Percentiles rank a stretch among this genome's conserved stretches.
Conservation (phyloP, 257 asterid species). For the Fraxinus quadrangulata region DNA sequence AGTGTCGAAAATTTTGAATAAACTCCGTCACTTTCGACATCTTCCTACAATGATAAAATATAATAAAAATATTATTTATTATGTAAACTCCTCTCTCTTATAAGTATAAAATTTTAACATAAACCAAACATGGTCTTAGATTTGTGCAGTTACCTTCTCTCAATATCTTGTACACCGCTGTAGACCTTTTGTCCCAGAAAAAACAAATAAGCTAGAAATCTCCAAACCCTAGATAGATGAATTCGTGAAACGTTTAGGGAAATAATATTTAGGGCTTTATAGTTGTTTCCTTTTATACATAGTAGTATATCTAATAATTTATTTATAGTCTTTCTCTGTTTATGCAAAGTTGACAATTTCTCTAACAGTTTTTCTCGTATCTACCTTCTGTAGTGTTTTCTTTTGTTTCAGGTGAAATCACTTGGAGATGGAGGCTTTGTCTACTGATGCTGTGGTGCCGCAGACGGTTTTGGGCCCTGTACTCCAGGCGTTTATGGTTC, state of each 20-base stretch:
- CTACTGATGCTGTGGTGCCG: constrained; percentile 23
- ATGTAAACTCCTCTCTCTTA: too few species aligned
- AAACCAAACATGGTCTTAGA: not conserved
- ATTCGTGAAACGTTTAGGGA: constrained; percentile 21
- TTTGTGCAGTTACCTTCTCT: not conserved
- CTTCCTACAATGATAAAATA: too few species aligned
- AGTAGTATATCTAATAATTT: not conserved
- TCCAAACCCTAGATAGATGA: constrained; percentile 27
- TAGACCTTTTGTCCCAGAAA: not conserved
- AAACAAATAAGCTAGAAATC: not conserved
- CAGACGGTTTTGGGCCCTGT: constrained; percentile 25
- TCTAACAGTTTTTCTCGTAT: not conserved
- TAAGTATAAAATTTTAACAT: too few species aligned
- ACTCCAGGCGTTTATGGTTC: constrained; percentile 33
- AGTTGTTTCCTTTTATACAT: constrained; percentile 12
- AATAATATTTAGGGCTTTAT: constrained; percentile 25
- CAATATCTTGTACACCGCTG: not conserved
- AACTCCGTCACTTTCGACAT: too few species aligned
- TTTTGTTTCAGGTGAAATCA: constrained; percentile 13
- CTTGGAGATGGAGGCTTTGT: constrained; percentile 39
- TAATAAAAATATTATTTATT: too few species aligned
- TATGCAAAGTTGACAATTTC: constrained; percentile 12
- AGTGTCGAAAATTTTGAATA: too few species aligned
- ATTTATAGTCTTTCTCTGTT: constrained; percentile 2
- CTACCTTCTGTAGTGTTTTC: constrained; percentile 19